Conservation (phyloP, 2,329 filamentous ascomycete species). For the Penicillium sp. region DNA sequence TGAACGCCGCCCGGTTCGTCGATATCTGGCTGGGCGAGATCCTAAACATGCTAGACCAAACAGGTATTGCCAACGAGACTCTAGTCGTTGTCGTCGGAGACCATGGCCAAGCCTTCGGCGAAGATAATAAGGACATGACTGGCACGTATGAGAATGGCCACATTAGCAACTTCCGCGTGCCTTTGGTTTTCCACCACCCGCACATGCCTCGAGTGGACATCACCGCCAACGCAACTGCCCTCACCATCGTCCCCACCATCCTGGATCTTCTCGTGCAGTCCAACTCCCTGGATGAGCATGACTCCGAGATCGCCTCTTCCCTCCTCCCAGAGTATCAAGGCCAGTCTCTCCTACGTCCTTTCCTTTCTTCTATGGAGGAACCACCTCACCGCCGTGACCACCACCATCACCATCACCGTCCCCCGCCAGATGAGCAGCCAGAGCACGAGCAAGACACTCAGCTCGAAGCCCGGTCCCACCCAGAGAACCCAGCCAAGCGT, state of each 20-base stretch:
- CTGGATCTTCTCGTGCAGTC: constrained; percentile 40
- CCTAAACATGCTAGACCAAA: constrained; percentile 37
- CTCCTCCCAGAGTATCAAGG: constrained; percentile 41
- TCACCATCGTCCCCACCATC: constrained; percentile 41
- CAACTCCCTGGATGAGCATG: constrained; percentile 31
- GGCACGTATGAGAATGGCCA: constrained; percentile 41
- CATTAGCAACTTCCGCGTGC: constrained; percentile 40
- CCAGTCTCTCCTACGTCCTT: constrained; percentile 40
- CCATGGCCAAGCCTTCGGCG: constrained; percentile 39
- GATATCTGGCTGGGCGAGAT: constrained; percentile 41
- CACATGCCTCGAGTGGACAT: constrained; percentile 38
- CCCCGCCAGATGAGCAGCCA: background rate
- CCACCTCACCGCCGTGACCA: constrained; percentile 10
- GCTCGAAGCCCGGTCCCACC: background rate
- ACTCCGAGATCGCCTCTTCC: constrained; percentile 30
- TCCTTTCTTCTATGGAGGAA: constrained; percentile 16
- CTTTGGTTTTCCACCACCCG: constrained; percentile 40
- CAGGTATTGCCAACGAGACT: constrained; percentile 39
- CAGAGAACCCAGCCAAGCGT: constrained; percentile 12
- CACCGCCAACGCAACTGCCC: constrained; percentile 35
- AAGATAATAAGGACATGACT: constrained; percentile 34
- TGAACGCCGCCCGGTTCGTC: constrained; percentile 40
- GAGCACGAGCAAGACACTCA: background rate
- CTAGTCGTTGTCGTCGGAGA: constrained; percentile 43
- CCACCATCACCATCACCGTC: background rate